Base-by-base conservation (phyloP, 768 basidiomycete species). In the Lactarius hatsudake region DNA sequence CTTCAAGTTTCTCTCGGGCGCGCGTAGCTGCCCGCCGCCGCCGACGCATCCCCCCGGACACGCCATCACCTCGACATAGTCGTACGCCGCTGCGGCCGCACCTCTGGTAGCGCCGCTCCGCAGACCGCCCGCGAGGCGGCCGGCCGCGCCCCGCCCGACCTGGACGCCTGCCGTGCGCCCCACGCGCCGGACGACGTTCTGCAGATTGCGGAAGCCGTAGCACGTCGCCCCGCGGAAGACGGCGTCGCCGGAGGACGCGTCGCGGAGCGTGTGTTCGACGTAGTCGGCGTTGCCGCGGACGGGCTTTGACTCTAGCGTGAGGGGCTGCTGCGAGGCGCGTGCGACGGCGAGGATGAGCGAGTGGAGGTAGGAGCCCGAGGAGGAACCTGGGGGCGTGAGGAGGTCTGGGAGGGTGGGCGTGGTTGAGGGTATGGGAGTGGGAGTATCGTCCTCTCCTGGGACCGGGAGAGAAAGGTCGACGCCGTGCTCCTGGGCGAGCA, bases 41-140 rank as follows among this genome's bases (percentile, higher is more conserved):
- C 98, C 98, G 51, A 97, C 93, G 76, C 97, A 98, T 20, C 97
- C 97, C 0, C 90, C 88, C 0, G 97, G 97, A 79, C 97, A 99
- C 40, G 97, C 97, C 97, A 99, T 98, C 69, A 99, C 94, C 74
- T 97, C 95, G 48, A 96, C 88, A 76, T 94, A 97, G 78, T 96
- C 94, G 75, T 93, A 93, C 53, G 82, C 79, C 67, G 76, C 78
- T 38, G 36, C 12, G 3, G 36, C 36, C 4, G 36, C 61, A 76
- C 78, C 61, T 83, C 15, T 70, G 54, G 73, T 71, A 69, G 72
- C 48, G 72, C 76, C 60, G 59, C 68, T 70, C 64, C 71, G 64
- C 74, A 61, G 62, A 67, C 73, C 36, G 3, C 75, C 78, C 0
- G 75, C 77, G 32, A 82, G 70, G 55, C 78, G 76, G 15, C 87